Conservation (phyloP, 2,329 filamentous ascomycete genomes). For the Tolypocladium tundrense region DNA sequence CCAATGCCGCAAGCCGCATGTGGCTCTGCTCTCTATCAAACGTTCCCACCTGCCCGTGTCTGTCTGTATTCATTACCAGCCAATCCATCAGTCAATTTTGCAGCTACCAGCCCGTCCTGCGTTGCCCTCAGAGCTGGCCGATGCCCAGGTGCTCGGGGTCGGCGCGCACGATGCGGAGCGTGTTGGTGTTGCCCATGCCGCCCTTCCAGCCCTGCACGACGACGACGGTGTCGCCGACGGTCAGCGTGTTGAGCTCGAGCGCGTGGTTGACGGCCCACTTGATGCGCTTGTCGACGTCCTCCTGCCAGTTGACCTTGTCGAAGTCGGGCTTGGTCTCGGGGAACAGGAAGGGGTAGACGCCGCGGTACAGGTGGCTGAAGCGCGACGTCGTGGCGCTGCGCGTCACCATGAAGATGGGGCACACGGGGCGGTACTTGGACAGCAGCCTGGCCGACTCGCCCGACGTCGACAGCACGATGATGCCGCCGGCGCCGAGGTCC, state of each 20-base stretch:
- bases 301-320: constrained; percentile 86
- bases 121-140: constrained; percentile 24
- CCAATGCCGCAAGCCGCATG: neutral
- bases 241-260: constrained; percentile 68
- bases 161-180: constrained; percentile 54
- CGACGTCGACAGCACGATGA: constrained; percentile 91
- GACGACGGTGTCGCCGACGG: constrained; percentile 63
- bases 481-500: constrained; percentile 92
- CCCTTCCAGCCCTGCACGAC: constrained; percentile 89
- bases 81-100: neutral
- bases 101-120: neutral
- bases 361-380: constrained; percentile 92
- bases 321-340: constrained; percentile 92
- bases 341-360: constrained; percentile 96
- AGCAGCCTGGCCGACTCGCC: constrained; percentile 89
- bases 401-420: constrained; percentile 99
- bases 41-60: neutral
- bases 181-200: constrained; percentile 88
- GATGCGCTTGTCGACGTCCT: constrained; percentile 94
- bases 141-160: constrained; percentile 49
- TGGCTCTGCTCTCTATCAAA: neutral
- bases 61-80: neutral
- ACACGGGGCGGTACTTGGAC: constrained; percentile 97
- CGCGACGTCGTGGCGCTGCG: constrained; percentile 74
- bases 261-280: constrained; percentile 92